These are phyloP conservation scores for Diaporthe velutina DNA, from an alignment of 2,329 filamentous ascomycete species.

Conservation along the genomic window DNA sequence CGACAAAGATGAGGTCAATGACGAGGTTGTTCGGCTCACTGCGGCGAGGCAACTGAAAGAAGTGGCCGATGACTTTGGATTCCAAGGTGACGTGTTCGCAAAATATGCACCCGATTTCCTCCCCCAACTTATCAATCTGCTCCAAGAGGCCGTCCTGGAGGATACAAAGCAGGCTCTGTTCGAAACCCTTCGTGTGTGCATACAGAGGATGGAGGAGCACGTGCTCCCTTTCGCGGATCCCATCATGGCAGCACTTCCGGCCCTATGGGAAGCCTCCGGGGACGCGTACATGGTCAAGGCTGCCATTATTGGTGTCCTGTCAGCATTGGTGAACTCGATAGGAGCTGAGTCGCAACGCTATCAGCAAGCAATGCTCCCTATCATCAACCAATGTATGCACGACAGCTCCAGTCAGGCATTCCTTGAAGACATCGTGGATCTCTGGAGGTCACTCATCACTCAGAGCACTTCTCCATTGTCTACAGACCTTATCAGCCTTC, in stretches of 20 bases:
- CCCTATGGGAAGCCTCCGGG: constrained; percentile 86
- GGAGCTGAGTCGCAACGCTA: constrained; percentile 82
- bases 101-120: constrained; percentile 83
- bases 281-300: constrained; percentile 92
- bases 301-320: constrained; percentile 86
- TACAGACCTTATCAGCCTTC: constrained; percentile 72
- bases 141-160: constrained; percentile 82
- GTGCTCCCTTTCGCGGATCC: constrained; percentile 79
- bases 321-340: constrained; percentile 88
- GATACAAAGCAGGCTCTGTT: constrained; percentile 93
- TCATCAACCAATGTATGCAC: constrained; percentile 64
- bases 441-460: constrained; percentile 83
- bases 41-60: constrained; percentile 86
- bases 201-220: constrained; percentile 83
- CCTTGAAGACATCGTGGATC: constrained; percentile 90
- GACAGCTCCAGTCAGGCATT: constrained; percentile 74
- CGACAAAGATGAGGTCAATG: constrained; percentile 82
- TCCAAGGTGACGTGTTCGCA: constrained; percentile 78
- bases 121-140: constrained; percentile 79
- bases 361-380: constrained; percentile 82
- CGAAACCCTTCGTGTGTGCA: constrained; percentile 85
- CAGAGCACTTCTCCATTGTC: constrained; percentile 74
- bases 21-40: constrained; percentile 91
- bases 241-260: constrained; percentile 84
- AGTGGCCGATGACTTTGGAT: constrained; percentile 88